These are phyloP conservation scores for Quercus dentata DNA, from an alignment of 306 rosid genomes.

Conservation along the genomic window DNA sequence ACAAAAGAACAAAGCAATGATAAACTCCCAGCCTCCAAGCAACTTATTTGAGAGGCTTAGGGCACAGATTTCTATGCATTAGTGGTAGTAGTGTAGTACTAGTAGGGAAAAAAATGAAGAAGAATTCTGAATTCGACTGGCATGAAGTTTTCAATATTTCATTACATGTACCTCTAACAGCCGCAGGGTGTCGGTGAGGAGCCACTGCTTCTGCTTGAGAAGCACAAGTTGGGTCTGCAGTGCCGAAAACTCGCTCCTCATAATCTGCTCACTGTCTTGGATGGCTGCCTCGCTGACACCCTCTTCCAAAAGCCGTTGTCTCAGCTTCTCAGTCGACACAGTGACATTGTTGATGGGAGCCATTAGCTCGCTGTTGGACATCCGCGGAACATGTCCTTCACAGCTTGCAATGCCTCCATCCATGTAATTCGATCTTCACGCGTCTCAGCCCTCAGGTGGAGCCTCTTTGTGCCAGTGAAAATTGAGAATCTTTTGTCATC, in stretches of 20 bases:
- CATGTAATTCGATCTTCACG: slow-evolving; percentile 79
- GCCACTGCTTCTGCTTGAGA: slow-evolving; percentile 91
- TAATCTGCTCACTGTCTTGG: slow-evolving; percentile 84
- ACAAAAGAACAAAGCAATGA: slow-evolving; percentile 10
- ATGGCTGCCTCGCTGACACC: slow-evolving; percentile 69
- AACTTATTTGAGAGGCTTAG: slow-evolving; percentile 17
- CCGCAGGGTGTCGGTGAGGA: slow-evolving; percentile 75
- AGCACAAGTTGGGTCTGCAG: slow-evolving; percentile 71
- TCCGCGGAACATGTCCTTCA: slow-evolving; percentile 90
- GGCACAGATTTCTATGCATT: slow-evolving; percentile 6
- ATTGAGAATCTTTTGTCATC: slow-evolving; percentile 94
- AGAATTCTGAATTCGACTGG: slow-evolving; percentile 26
- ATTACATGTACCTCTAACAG: slow-evolving; percentile 78
- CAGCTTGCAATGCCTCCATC: slow-evolving; percentile 97
- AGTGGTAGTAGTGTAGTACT: too few species aligned
- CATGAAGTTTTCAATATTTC: slow-evolving; percentile 34
- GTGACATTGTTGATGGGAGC: slow-evolving; percentile 75
- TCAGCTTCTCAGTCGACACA: slow-evolving; percentile 72
- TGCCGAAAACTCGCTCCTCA: slow-evolving; percentile 75
- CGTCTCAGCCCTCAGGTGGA: slow-evolving; percentile 89
- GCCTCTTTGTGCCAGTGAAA: slow-evolving; percentile 91
- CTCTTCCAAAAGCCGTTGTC: slow-evolving; percentile 67
- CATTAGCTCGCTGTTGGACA: slow-evolving; percentile 95
- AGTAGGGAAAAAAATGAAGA: slow-evolving; percentile 21
- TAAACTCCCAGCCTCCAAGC: slow-evolving; percentile 12